Evolutionary conservation across 805 yeast genomes (phyloP).

Genomic region (Suhomyces pyralidae): DNA sequence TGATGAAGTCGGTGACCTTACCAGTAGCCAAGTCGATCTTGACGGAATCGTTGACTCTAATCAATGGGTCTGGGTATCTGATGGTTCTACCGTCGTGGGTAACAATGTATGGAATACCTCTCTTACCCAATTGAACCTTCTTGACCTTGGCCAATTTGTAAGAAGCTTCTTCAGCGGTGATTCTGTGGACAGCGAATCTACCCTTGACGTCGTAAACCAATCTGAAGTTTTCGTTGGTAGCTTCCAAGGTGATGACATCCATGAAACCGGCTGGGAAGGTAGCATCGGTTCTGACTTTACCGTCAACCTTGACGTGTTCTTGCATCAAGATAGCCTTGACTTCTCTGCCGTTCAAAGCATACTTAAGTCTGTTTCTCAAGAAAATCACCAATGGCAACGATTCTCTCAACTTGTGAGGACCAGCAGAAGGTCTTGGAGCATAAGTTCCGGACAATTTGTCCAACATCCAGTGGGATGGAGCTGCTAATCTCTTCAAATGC

Average conservation of each 20-base stretch:
- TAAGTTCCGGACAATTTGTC: slow-evolving; percentile 99
- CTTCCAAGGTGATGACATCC: slow-evolving; percentile 97
- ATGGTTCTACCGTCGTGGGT: slow-evolving; percentile 99
- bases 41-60: slow-evolving; percentile 97
- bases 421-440: slow-evolving; percentile 99
- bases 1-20: slow-evolving; percentile 84
- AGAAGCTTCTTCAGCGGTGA: slow-evolving; percentile 96
- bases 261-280: slow-evolving; percentile 99
- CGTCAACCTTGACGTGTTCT: slow-evolving; percentile 67
- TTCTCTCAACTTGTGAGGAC: slow-evolving; percentile 78
- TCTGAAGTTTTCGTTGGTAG: slow-evolving; percentile 99
- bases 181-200: slow-evolving; percentile 99
- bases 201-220: slow-evolving; percentile 98
- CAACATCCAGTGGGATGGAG: slow-evolving; percentile 99
- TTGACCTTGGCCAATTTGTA: slow-evolving; percentile 98
- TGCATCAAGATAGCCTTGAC: slow-evolving; percentile 35
- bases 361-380: slow-evolving; percentile 35
- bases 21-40: slow-evolving; percentile 95
- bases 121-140: slow-evolving; percentile 97
- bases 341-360: slow-evolving; percentile 34
- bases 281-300: slow-evolving; percentile 98
- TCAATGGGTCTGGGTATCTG: slow-evolving; percentile 98
- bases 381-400: slow-evolving; percentile 30
- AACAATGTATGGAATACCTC: slow-evolving; percentile 96
- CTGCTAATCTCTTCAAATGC: slow-evolving; percentile 99